Evolutionary conservation across 2,329 filamentous ascomycete species (phyloP), one percentile per base, ranked within the genome.

Genomic region (Colletotrichum sp.): DNA sequence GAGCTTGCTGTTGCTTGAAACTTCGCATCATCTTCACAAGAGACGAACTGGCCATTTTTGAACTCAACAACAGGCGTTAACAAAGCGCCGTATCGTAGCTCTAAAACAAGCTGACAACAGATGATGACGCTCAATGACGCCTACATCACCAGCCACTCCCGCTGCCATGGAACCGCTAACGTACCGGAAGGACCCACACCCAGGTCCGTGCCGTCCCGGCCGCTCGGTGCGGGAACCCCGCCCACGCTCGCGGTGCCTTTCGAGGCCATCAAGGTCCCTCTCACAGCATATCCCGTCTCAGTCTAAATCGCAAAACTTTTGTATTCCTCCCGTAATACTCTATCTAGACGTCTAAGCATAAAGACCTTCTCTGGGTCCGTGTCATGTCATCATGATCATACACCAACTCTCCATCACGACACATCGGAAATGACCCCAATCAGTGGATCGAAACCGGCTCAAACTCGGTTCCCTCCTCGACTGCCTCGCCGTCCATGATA

Each of bases 71-170:
- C 21, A 5, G 4, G 3, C 1, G 6, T 1, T 3, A 2, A 21
- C 34, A 62, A 28, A 30, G 5, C n/a, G 18, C 3, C 6, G 30
- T 3, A 34, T 24, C 60, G 26, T 49, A 12, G 9, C 21, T 9
- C 18, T 5, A 34, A 60, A 62, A 34, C 24, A 18, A 52, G 62
- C 3, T 52, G 8, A 34, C 15, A 44, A 4, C 30, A 18, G 32
- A 69, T 2, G 64, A 71, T 64, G 69, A 69, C 60, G 34, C 67
- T 74, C 70, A 67, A 78, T 78, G 76, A 78, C 76, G 75, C 69
- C 52, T 65, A 77, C 76, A 71, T 62, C 36, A 55, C 57, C 65
- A 66, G 68, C 69, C 71, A 60, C 72, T 49, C 16, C 30, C 57
- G 57, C n/a, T 30, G 9, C 32, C 12, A 28, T 28, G 55, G 39